Percentiles rank a stretch among this genome's conserved stretches.
phyloP scores from a whole-genome alignment of 768 basidiomycete species.

The Rossbeevera mucosa region DNA sequence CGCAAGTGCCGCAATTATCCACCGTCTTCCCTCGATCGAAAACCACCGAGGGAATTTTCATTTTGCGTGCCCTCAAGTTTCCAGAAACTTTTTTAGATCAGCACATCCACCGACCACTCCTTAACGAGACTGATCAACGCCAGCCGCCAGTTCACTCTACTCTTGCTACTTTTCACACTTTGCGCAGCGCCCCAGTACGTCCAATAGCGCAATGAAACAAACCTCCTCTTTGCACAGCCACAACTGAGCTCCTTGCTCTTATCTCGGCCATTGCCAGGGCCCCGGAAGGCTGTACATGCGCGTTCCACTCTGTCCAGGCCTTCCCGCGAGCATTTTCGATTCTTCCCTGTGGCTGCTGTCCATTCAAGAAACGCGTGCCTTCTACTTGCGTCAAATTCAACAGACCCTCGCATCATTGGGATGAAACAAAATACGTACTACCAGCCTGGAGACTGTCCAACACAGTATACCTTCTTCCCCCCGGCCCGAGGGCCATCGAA shows the following conservation, averaged over 20 bases:
- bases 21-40: slow-evolving; percentile 11
- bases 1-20: slow-evolving; percentile 17
- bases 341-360: background rate
- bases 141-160: background rate
- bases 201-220: slow-evolving; percentile 12
- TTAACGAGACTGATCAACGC: slow-evolving; percentile 3
- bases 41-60: slow-evolving; percentile 10
- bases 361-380: background rate
- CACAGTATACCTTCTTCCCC: slow-evolving; percentile 3
- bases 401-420: background rate
- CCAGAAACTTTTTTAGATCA: background rate
- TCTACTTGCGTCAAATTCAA: background rate
- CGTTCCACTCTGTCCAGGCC: background rate
- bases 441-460: background rate
- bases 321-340: slow-evolving; percentile 20
- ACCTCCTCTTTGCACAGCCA: slow-evolving; percentile 22
- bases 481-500: slow-evolving; percentile 10
- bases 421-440: background rate
- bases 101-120: background rate
- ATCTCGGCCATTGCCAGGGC: slow-evolving; percentile 23
- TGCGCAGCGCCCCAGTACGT: slow-evolving; percentile 4
- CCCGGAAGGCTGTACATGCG: background rate
- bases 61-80: background rate
- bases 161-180: background rate
- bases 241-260: slow-evolving; percentile 6